phyloP scores from a whole-genome alignment of 1,284 basidiomycete genomes.

The Irpex sp. region DNA sequence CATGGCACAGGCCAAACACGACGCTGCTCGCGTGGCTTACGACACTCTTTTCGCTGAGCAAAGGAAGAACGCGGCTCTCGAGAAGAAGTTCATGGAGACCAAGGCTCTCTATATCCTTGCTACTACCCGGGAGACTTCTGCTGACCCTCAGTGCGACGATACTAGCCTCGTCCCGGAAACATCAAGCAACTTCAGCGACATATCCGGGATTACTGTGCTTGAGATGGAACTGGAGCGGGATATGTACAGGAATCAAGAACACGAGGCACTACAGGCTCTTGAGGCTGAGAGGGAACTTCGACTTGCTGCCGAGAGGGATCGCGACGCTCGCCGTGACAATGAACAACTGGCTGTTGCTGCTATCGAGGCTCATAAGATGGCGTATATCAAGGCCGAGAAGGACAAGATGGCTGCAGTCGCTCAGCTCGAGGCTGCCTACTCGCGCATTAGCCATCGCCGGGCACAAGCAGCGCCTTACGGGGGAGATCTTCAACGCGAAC shows the following conservation, averaged over 20 bases:
- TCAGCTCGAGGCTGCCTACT: not conserved
- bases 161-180: not conserved
- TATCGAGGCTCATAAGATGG: not conserved
- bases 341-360: not conserved
- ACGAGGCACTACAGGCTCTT: not conserved
- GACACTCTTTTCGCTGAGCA: not conserved
- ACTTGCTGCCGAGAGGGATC: not conserved
- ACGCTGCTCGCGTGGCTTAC: not conserved
- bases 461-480: not conserved
- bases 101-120: not conserved
- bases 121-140: not conserved
- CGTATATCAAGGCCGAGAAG: not conserved
- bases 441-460: not conserved
- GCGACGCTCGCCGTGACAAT: not conserved
- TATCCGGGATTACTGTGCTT: not conserved
- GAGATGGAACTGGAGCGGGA: slow-evolving; percentile 1
- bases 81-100: not conserved
- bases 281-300: not conserved
- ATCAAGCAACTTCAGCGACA: not conserved
- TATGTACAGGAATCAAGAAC: not conserved
- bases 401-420: not conserved
- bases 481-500: not conserved
- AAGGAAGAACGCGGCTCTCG: not conserved
- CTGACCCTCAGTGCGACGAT: not conserved
- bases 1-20: not conserved